These are phyloP conservation scores for Fraxinus velutina DNA, from an alignment of 305 asterid genomes.

Conservation along the genomic window DNA sequence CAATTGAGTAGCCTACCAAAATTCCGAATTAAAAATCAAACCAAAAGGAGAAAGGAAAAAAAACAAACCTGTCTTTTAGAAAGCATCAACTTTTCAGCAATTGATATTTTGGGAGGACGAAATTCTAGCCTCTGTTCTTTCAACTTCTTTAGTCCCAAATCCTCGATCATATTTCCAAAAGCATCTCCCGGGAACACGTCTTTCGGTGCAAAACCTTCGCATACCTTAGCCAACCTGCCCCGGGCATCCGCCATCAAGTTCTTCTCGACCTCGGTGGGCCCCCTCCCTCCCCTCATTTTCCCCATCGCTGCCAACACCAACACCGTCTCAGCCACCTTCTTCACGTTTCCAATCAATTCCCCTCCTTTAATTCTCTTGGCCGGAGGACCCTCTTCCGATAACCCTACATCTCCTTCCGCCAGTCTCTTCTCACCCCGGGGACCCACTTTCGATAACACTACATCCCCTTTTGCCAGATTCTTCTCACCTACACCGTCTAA, in stretches of 20 bases:
- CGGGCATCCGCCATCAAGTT: slow-evolving; percentile 75
- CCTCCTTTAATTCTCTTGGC: slow-evolving; percentile 36
- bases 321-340: slow-evolving; percentile 81
- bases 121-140: slow-evolving; percentile 72
- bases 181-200: slow-evolving; percentile 84
- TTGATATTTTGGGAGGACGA: slow-evolving; percentile 72
- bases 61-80: slow-evolving; percentile 71
- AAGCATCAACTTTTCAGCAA: slow-evolving; percentile 68
- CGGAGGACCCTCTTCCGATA: slow-evolving; percentile 22
- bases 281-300: slow-evolving; percentile 89
- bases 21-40: not conserved
- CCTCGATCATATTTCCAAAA: slow-evolving; percentile 72
- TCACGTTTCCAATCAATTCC: slow-evolving; percentile 31
- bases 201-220: slow-evolving; percentile 77
- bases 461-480: slow-evolving; percentile 47
- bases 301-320: slow-evolving; percentile 85
- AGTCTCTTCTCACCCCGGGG: slow-evolving; percentile 48
- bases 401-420: slow-evolving; percentile 40
- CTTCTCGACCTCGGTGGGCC: slow-evolving; percentile 63
- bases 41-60: not conserved
- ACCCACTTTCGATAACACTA: slow-evolving; percentile 26
- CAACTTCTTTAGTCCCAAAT: slow-evolving; percentile 73
- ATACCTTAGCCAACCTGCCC: slow-evolving; percentile 54
- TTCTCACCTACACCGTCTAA: slow-evolving; percentile 53
- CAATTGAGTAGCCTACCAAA: not conserved